Evolutionary conservation across 306 rosid species (phyloP), one percentile per base, ranked within the genome.

Genomic region (Cucumis hystrix): DNA sequence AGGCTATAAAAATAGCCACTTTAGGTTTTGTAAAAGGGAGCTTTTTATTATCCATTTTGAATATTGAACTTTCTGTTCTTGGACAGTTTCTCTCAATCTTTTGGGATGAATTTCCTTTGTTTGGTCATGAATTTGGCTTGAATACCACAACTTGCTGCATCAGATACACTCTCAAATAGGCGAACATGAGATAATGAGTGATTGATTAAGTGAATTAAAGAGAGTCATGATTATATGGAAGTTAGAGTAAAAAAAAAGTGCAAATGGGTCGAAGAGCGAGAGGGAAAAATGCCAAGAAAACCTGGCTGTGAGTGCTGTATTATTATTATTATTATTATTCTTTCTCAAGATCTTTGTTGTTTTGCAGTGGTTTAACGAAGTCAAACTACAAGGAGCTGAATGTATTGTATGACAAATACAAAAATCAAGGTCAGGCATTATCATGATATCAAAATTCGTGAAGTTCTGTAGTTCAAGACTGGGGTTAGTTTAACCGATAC

Each of bases 341-440:
- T 11, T 74, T 74, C 41, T 40, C 65, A 21, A 30, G 70, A 56
- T 71, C 58, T 25, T 76, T 59, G n/a, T 71, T 54, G 35, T 55
- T 82, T 78, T 88, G 86, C 90, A 93, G 98, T 83, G 97, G 98
- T 82, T 87, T 93, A 67, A 91, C 98, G 5, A 85, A 91, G 52
- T 58, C 96, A 81, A 93, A 93, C 85, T 93, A 93, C 93, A 88
- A 86, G 81, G 97, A 91, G 57, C 64, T 93, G 83, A 93, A 85
- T 81, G 84, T 58, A 33, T 30, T 93, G 76, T 85, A 93, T 69
- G 90, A 86, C 18, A 93, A 89, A 86, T 85, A 93, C 96, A 91
- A 93, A 86, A 80, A 77, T 76, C 85, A 89, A 83, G 98, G 98
- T 89, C 7, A 35, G 78, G 28, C 21, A 45, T 45, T 72, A 15